A percentile compares a stretch with the other conserved stretches of the same genome.
Conservation (phyloP, 495 filamentous ascomycete genomes). For the Talaromyces trachyspermus region DNA sequence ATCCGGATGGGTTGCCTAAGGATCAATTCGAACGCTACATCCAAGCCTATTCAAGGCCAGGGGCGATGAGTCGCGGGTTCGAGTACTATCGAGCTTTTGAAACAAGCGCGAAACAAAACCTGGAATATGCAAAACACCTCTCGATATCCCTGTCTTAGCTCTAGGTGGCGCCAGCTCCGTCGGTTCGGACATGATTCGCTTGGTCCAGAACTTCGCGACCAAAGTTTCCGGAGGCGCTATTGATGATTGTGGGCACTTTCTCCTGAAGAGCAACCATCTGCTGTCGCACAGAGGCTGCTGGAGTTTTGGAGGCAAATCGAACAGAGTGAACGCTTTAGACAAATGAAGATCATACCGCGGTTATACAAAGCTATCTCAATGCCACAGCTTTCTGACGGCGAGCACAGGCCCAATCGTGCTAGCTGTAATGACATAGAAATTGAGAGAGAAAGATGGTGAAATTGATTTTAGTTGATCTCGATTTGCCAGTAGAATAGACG, state of each 20-base stretch:
- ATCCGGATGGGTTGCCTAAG: no score
- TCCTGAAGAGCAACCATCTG: conserved; percentile 20
- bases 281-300: conserved; percentile 16
- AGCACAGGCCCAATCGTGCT: no score
- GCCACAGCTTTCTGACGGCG: no score
- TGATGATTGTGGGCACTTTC: conserved; percentile 21
- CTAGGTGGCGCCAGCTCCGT: conserved; percentile 19
- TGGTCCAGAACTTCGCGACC: conserved; percentile 13
- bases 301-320: no score
- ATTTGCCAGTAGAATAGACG: no score
- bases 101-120: conserved; percentile 20
- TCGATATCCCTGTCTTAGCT: conserved; percentile 18
- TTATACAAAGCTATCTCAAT: no score
- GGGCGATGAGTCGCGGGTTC: conserved; percentile 23
- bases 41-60: conserved; percentile 18
- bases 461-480: no score
- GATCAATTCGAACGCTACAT: conserved; percentile 18
- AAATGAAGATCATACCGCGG: no score
- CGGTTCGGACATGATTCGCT: conserved; percentile 13
- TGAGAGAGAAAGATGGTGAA: no score
- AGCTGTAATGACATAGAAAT: no score
- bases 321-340: no score
- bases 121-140: conserved; percentile 16
- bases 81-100: conserved; percentile 24
- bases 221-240: conserved; percentile 19